phyloP scores from a whole-genome alignment of 106 monocot species.

The Agapanthus africanus region DNA sequence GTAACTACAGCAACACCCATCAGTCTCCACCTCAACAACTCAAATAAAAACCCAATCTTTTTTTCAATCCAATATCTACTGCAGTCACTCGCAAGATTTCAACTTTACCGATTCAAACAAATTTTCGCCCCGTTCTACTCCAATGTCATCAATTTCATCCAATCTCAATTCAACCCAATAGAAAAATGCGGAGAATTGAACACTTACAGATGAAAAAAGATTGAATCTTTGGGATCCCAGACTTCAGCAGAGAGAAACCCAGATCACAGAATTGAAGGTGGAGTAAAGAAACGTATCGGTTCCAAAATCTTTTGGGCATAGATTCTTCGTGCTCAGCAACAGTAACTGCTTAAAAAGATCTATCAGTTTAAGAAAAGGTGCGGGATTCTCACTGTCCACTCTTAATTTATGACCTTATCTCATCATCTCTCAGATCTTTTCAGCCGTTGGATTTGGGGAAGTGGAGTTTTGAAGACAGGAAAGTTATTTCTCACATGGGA shows the following conservation, averaged over 20 bases:
- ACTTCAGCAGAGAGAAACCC: constrained; percentile 3
- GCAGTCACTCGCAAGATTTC: not conserved
- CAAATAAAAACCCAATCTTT: not conserved
- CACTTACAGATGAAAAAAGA: constrained; percentile 10
- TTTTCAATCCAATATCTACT: not conserved
- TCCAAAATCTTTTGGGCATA: too few relatives aligned
- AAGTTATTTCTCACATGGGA: too few relatives aligned
- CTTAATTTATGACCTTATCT: too few relatives aligned
- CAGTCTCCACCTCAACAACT: constrained; percentile 16
- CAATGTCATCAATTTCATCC: not conserved
- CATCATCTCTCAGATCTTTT: too few relatives aligned
- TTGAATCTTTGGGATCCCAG: constrained; percentile 9
- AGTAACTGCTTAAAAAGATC: too few relatives aligned
- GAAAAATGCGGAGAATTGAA: not conserved
- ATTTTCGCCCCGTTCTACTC: not conserved
- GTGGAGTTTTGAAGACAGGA: too few relatives aligned
- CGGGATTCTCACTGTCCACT: too few relatives aligned
- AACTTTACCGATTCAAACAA: not conserved
- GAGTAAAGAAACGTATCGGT: not conserved
- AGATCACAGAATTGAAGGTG: not conserved
- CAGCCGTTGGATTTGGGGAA: too few relatives aligned
- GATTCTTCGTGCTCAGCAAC: too few relatives aligned
- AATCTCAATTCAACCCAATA: not conserved
- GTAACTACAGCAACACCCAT: constrained; percentile 26
- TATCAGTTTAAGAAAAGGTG: too few relatives aligned